phyloP scores from a whole-genome alignment of 345 rosid species.

The Pistacia integerrima region DNA sequence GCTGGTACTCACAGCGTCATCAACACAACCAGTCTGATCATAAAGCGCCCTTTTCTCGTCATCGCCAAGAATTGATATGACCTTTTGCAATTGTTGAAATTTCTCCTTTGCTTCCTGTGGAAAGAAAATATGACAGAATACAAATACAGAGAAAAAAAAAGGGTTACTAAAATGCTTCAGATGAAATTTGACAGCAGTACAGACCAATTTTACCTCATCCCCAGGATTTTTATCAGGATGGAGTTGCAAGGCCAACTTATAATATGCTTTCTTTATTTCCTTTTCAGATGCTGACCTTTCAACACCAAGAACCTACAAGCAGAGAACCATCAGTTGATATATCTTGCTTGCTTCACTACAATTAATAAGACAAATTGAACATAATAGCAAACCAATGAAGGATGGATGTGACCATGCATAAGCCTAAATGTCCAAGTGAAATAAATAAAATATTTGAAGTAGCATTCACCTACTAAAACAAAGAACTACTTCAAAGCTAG shows the following conservation, averaged over 20 bases:
- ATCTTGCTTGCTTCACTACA: slow-evolving; percentile 14
- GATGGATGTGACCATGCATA: not conserved
- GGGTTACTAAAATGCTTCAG: not conserved
- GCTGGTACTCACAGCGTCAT: slow-evolving; percentile 76
- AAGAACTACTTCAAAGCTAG: not conserved
- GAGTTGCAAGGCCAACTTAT: slow-evolving; percentile 80
- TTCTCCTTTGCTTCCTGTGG: slow-evolving; percentile 91
- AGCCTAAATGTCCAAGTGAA: not conserved
- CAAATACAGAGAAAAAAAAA: not conserved
- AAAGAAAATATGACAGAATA: slow-evolving; percentile 5
- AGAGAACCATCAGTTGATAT: not conserved
- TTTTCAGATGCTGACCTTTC: slow-evolving; percentile 70
- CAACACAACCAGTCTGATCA: slow-evolving; percentile 87
- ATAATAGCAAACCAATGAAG: not conserved
- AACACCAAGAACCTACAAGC: slow-evolving; percentile 75
- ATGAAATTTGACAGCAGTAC: not conserved
- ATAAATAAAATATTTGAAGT: not conserved
- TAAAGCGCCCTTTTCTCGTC: slow-evolving; percentile 79
- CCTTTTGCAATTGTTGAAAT: slow-evolving; percentile 93
- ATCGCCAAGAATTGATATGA: slow-evolving; percentile 86
- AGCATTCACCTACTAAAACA: not conserved
- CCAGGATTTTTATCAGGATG: slow-evolving; percentile 95
- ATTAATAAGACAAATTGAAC: not conserved
- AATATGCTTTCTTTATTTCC: slow-evolving; percentile 87
- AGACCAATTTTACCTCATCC: slow-evolving; percentile 59